Evolutionary conservation across 192 early-diverging fungal genomes (phyloP).

Genomic region (Entomortierella lignicola): DNA sequence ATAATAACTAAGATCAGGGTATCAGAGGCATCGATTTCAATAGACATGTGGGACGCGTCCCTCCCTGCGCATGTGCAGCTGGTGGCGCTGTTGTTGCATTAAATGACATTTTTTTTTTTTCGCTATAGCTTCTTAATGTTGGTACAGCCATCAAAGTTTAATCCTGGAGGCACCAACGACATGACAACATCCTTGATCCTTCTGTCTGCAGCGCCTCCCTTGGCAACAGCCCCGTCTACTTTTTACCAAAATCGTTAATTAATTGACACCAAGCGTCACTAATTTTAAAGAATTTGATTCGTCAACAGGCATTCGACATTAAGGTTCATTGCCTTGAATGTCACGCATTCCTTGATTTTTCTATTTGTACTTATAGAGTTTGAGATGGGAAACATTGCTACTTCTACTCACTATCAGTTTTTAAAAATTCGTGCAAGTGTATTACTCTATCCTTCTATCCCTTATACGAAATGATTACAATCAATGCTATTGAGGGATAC

Average conservation of each 20-base stretch:
- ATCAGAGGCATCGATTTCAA: background rate
- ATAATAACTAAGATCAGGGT: background rate
- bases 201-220: slow-evolving; percentile 2
- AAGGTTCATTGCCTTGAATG: background rate
- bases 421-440: no score
- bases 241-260: no score
- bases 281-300: slow-evolving; percentile 13
- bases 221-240: slow-evolving; percentile 10
- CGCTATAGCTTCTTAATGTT: background rate
- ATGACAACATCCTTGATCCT: background rate
- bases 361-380: no score
- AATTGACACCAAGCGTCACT: slow-evolving; percentile 10
- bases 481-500: no score
- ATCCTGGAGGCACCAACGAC: no score
- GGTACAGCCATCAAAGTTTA: no score
- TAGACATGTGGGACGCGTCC: background rate
- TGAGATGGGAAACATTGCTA: no score
- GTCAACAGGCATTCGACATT: background rate
- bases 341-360: background rate
- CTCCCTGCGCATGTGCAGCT: background rate
- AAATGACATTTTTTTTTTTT: background rate
- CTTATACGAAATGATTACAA: no score
- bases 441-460: no score
- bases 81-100: background rate
- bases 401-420: no score